Conservation (phyloP, 129 eudicot genomes). For the Oenanthe sinensis region DNA sequence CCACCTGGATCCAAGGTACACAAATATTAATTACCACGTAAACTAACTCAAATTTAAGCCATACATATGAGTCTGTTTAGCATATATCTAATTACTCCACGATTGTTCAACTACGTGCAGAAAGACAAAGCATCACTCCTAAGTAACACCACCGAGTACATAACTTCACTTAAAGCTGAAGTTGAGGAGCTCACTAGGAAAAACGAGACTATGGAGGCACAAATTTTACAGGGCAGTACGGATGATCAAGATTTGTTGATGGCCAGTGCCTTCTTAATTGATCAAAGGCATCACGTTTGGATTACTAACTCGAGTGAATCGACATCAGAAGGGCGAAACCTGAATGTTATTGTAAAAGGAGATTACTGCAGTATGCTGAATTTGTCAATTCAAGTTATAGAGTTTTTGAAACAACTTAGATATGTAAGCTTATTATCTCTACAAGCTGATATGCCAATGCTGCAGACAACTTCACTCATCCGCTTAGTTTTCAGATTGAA, state of each 20-base stretch:
- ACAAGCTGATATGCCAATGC: constrained; percentile 34
- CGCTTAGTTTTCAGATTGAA: constrained; percentile 35
- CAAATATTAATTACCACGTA: neutral
- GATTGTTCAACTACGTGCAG: constrained; percentile 18
- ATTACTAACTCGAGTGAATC: constrained; percentile 29
- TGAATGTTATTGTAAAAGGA: constrained; percentile 46
- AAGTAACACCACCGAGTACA: constrained; percentile 43
- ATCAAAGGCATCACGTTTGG: constrained; percentile 28
- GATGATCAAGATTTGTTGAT: constrained; percentile 1
- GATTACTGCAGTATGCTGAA: constrained; percentile 25
- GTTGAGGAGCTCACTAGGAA: constrained; percentile 48
- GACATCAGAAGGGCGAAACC: constrained; percentile 27
- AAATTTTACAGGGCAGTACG: constrained; percentile 1
- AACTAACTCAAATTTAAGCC: neutral
- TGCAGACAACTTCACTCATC: constrained; percentile 20
- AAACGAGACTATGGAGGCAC: constrained; percentile 48
- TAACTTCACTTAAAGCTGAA: constrained; percentile 46
- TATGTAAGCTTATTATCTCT: constrained; percentile 37
- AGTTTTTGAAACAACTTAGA: constrained; percentile 36
- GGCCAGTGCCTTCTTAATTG: constrained; percentile 1
- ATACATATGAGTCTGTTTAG: neutral
- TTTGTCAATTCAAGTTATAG: constrained; percentile 35
- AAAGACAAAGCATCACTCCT: constrained; percentile 79
- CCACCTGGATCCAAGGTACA: constrained; percentile 84
- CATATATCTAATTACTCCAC: neutral